A percentile compares a stretch with the other conserved stretches of the same genome.
These are phyloP conservation scores for Pseudogymnoascus sp. DNA, from an alignment of 2,329 filamentous ascomycete genomes.

Conservation along the genomic window DNA sequence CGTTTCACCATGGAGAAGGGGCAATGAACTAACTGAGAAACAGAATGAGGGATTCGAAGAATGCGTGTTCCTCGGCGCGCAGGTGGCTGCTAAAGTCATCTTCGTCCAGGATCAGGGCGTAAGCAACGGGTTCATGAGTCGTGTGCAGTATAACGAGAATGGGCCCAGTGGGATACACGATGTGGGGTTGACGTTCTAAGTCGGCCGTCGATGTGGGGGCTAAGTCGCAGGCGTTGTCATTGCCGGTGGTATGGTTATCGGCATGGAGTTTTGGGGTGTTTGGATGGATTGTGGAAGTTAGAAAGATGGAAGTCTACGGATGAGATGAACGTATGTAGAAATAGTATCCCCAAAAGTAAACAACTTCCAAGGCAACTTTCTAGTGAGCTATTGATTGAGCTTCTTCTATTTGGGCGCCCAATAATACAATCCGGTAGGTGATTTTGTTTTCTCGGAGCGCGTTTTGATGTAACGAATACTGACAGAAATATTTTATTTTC, in stretches of 20 bases:
- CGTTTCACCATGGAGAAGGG: slow-evolving; percentile 12
- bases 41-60: slow-evolving; percentile 40
- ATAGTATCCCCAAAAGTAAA: slow-evolving; percentile 7
- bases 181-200: slow-evolving; percentile 5
- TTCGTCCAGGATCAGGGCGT: slow-evolving; percentile 59
- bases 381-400: neutral
- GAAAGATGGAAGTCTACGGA: slow-evolving; percentile 3
- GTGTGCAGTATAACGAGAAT: slow-evolving; percentile 32
- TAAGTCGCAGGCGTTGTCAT: slow-evolving; percentile 3
- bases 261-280: slow-evolving; percentile 3
- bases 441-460: neutral
- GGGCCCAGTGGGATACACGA: slow-evolving; percentile 27
- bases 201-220: neutral
- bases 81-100: slow-evolving; percentile 62
- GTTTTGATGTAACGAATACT: neutral
- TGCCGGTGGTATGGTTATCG: slow-evolving; percentile 6
- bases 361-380: neutral
- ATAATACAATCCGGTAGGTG: neutral
- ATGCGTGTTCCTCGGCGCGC: slow-evolving; percentile 60
- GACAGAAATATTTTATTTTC: neutral
- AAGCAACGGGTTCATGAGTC: slow-evolving; percentile 57
- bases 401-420: too few relatives aligned
- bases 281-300: neutral
- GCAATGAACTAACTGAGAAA: neutral
- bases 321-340: slow-evolving; percentile 8